Evolutionary conservation across 83 land plant species (phyloP).

Genomic region (Isoetes engelmannii): DNA sequence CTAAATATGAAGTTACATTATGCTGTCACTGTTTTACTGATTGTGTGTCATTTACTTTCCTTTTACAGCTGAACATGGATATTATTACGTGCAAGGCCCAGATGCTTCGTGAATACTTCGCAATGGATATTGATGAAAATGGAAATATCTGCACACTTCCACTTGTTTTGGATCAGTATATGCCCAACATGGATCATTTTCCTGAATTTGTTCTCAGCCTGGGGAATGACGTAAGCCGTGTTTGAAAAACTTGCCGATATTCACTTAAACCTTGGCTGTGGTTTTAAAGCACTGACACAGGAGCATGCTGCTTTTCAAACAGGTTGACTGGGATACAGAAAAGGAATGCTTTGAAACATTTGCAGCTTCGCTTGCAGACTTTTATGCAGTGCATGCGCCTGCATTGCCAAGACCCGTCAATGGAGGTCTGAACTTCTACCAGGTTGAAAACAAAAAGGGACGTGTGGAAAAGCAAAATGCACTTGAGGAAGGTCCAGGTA

Average conservation of each 20-base stretch:
- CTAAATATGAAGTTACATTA: too few species aligned
- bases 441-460: slow-evolving; percentile 16
- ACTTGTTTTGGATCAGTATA: slow-evolving; percentile 79
- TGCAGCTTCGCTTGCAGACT: slow-evolving; percentile 75
- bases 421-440: slow-evolving; percentile 53
- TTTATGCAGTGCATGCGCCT: slow-evolving; percentile 95
- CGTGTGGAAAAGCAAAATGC: too few species aligned
- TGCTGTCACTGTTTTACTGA: too few species aligned
- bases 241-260: not conserved
- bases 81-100: slow-evolving; percentile 58
- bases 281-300: not conserved
- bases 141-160: slow-evolving; percentile 77
- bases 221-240: slow-evolving; percentile 60
- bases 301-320: not conserved
- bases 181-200: slow-evolving; percentile 94
- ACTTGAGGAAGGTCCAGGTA: too few species aligned
- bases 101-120: slow-evolving; percentile 70
- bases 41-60: too few species aligned
- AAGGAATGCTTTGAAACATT: slow-evolving; percentile 69
- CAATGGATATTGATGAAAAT: slow-evolving; percentile 52
- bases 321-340: slow-evolving; percentile 95
- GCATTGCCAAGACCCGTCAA: slow-evolving; percentile 78
- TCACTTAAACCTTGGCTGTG: not conserved
- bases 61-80: slow-evolving; percentile 59
- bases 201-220: slow-evolving; percentile 72